These are phyloP conservation scores for Dictyostelium discoideum DNA, from an alignment of 78 protist genomes.

Conservation along the genomic window DNA sequence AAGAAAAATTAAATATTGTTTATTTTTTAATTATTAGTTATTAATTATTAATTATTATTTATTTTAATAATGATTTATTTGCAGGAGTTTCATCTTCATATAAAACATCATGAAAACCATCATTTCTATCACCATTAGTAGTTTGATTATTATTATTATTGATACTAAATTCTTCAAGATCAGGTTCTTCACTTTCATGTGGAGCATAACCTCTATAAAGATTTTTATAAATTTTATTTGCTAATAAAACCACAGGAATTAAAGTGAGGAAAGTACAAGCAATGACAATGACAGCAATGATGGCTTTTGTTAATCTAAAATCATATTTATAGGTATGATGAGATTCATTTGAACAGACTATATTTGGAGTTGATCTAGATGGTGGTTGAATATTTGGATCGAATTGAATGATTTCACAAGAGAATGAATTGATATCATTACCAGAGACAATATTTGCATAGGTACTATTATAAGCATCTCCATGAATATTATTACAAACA, in stretches of 20 bases:
- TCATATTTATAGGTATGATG: neutral
- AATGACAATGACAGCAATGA: neutral
- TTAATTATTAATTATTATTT: neutral
- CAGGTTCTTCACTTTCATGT: neutral
- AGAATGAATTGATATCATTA: neutral
- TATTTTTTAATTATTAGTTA: neutral
- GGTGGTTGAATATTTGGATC: neutral
- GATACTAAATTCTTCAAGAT: constrained; percentile 9
- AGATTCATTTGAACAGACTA: neutral
- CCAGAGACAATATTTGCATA: neutral
- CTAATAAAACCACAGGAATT: neutral
- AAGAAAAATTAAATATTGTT: neutral
- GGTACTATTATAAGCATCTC: neutral
- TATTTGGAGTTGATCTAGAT: neutral
- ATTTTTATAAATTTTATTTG: neutral
- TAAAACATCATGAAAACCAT: constrained; percentile 5
- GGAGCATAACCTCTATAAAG: neutral
- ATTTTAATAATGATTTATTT: constrained; percentile 6
- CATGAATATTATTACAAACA: constrained; percentile 10
- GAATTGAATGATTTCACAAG: neutral
- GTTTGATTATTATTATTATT: neutral
- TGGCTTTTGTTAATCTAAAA: neutral
- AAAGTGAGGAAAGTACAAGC: neutral
- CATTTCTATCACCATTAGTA: neutral
- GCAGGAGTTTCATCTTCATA: constrained; percentile 5